Evolutionary conservation across 176 grass and related monocot genomes (phyloP), one percentile per base, ranked within the genome.

Genomic region (Rhipidocladum racemiflorum): DNA sequence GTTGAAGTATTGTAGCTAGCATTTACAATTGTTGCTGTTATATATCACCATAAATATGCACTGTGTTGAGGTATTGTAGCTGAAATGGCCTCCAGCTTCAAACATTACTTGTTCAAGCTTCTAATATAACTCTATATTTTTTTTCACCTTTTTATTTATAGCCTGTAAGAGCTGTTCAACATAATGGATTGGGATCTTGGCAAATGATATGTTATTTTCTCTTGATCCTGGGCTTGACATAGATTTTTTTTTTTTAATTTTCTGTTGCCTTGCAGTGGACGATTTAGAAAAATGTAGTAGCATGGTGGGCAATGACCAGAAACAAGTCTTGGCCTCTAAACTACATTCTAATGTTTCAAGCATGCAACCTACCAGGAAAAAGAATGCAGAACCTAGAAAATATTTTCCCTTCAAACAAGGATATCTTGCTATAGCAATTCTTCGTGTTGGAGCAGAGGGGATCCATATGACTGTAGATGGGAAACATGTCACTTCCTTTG

Each of bases 391-490:
- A 76, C 61, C 75, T 70, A 89, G 53, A 81, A 96, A 82, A 78
- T 85, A 90, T 85, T 99, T 96, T 59, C 97, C 97, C 28, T 99
- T 99, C 57, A 96, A 83, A 85, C 89, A 92, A 91, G 92, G 92
- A 72, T 83, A 93, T 82, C 97, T 99, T 84, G 91, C 91, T 71
- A 90, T 99, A 81, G 87, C 93, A 77, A 93, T 93, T 85, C 88
- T 99, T 81, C 93, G 83, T 23, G 78, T 99, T 1, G 97, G 97
- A 70, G 82, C 84, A 38, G 85, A 96, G 45, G 93, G 93, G 53
- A 87, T 99, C 25, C 93, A 99, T 87, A 96, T 99, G 91, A 99
- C 93, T 35, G 91, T 99, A 78, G 97, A 99, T 39, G 97, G 97
- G 76, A 99, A 93, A 69, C 97, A 99, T 88, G 71, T 92, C 65